Conservation (phyloP, 345 rosid species). For the Cardiospermum halicacabum region DNA sequence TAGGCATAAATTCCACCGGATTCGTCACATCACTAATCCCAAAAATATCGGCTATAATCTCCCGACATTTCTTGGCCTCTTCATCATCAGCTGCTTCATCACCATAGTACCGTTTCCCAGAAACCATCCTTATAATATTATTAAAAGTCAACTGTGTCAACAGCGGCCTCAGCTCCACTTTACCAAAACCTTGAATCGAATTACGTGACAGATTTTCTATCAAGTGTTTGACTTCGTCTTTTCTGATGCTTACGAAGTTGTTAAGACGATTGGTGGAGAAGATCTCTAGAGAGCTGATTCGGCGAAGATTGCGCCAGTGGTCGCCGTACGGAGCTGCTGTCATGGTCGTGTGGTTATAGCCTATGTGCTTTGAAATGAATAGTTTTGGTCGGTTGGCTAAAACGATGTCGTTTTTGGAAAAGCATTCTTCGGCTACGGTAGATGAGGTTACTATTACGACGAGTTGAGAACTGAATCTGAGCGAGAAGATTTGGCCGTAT, state of each 20-base stretch:
- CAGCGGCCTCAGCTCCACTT: slow-evolving; percentile 41
- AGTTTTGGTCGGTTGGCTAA: slow-evolving; percentile 39
- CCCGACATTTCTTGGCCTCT: slow-evolving; percentile 31
- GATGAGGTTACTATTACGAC: slow-evolving; percentile 32
- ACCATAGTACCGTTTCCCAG: slow-evolving; percentile 53
- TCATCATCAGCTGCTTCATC: slow-evolving; percentile 32
- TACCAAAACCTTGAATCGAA: slow-evolving; percentile 16
- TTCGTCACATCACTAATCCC: slow-evolving; percentile 17
- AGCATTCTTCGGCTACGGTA: slow-evolving; percentile 40
- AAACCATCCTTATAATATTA: slow-evolving; percentile 33
- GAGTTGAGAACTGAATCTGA: slow-evolving; percentile 31
- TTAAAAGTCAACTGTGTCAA: slow-evolving; percentile 32
- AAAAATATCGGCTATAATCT: slow-evolving; percentile 22
- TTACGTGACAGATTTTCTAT: slow-evolving; percentile 28
- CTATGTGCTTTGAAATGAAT: slow-evolving; percentile 27
- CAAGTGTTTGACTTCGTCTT: too few species aligned
- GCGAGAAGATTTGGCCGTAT: slow-evolving; percentile 26
- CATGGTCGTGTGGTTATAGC: slow-evolving; percentile 35
- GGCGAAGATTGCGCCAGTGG: slow-evolving; percentile 68
- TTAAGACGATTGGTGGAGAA: slow-evolving; percentile 48
- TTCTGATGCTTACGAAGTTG: slow-evolving; percentile 22
- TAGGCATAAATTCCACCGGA: slow-evolving; percentile 34
- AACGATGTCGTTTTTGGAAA: slow-evolving; percentile 41
- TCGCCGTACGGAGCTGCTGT: slow-evolving; percentile 41
- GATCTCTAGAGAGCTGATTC: slow-evolving; percentile 37